Conservation (phyloP, 2,329 filamentous ascomycete genomes). For the Alternaria gaisen region DNA sequence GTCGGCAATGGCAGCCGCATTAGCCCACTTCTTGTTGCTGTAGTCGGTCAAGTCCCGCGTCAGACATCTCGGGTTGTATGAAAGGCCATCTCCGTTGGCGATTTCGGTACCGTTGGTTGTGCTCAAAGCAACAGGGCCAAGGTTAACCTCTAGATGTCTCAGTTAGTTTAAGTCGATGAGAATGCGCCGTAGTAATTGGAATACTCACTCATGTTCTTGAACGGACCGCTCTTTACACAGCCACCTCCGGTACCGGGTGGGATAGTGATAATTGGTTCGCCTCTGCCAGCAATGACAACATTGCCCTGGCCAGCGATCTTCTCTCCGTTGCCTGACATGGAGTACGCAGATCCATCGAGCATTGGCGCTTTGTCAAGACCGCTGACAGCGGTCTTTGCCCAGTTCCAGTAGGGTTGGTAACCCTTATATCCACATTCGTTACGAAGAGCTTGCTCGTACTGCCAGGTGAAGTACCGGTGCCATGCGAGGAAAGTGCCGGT, state of each 20-base stretch:
- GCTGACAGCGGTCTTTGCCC: constrained; percentile 57
- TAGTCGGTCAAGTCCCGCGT: constrained; percentile 36
- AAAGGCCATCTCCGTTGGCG: constrained; percentile 32
- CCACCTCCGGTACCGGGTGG: constrained; percentile 64
- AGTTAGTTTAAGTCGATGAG: no score
- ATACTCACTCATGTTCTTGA: constrained; percentile 51
- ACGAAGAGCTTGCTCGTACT: constrained; percentile 53
- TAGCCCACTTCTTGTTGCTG: constrained; percentile 33
- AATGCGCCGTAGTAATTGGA: no score
- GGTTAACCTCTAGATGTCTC: constrained; percentile 18
- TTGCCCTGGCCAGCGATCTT: constrained; percentile 40
- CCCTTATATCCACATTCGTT: constrained; percentile 55
- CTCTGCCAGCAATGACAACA: constrained; percentile 32
- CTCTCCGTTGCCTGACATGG: constrained; percentile 58
- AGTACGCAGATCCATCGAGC: constrained; percentile 63
- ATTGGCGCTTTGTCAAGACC: constrained; percentile 59
- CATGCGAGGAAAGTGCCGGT: constrained; percentile 46
- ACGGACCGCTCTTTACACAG: constrained; percentile 62
- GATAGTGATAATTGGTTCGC: constrained; percentile 41
- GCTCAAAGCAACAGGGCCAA: constrained; percentile 24
- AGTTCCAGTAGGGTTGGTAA: constrained; percentile 62
- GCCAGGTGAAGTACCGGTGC: constrained; percentile 54
- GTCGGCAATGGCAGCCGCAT: constrained; percentile 32
- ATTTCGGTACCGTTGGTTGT: constrained; percentile 34
- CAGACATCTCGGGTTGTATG: constrained; percentile 39